Evolutionary conservation across 2,329 filamentous ascomycete genomes (phyloP).

Genomic region (Fusarium sp.): DNA sequence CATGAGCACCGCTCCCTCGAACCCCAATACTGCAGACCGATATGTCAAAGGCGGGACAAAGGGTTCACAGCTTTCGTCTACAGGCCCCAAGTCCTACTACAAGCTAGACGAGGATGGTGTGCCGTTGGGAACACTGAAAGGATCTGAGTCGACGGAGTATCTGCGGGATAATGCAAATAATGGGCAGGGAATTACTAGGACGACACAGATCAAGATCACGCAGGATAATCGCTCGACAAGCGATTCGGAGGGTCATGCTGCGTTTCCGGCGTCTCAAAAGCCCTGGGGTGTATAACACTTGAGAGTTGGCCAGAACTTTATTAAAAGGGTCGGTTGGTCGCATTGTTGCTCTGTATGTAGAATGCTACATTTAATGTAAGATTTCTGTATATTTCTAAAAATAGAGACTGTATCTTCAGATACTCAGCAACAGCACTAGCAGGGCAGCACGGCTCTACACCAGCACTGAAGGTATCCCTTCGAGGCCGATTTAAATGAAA

Average conservation of each 20-base stretch:
- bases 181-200: background rate
- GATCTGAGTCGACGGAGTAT: constrained; percentile 1
- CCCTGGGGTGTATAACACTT: background rate
- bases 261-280: background rate
- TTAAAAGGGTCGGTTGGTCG: background rate
- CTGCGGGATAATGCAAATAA: background rate
- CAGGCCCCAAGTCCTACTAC: background rate
- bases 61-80: background rate
- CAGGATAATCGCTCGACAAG: background rate
- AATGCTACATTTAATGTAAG: background rate
- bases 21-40: background rate
- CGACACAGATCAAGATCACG: background rate
- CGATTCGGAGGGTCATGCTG: background rate
- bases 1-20: constrained; percentile 3
- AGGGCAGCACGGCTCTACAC: background rate
- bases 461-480: accelerated
- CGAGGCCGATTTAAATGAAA: background rate
- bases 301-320: background rate
- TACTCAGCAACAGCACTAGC: background rate
- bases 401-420: accelerated
- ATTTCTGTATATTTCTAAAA: background rate
- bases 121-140: background rate
- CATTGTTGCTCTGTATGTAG: background rate
- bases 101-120: background rate
- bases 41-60: background rate